These are phyloP conservation scores for Kurtzmaniella quercitrusa DNA, from an alignment of 1,139 yeast genomes.

Conservation along the genomic window DNA sequence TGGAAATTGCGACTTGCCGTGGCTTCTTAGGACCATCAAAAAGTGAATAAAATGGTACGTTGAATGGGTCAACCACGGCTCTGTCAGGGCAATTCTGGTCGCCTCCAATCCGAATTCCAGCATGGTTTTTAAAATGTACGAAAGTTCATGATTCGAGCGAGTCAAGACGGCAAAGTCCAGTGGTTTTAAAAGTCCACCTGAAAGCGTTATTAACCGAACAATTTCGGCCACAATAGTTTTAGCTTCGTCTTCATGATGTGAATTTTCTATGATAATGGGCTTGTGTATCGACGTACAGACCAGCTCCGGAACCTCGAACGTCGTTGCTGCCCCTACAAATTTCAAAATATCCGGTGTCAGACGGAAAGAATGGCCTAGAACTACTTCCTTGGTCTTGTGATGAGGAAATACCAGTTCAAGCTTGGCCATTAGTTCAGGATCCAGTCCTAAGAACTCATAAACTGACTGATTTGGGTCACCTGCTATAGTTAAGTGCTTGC, in stretches of 20 bases:
- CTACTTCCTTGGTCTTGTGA: conserved; percentile 21
- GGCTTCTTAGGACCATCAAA: conserved; percentile 31
- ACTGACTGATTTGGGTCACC: conserved; percentile 77
- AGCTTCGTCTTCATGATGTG: conserved; percentile 30
- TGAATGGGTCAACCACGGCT: conserved; percentile 51
- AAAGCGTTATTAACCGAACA: conserved; percentile 35
- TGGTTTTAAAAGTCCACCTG: conserved; percentile 43
- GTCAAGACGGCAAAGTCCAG: conserved; percentile 56
- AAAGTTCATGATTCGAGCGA: conserved; percentile 51
- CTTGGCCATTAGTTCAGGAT: conserved; percentile 26
- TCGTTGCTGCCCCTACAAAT: conserved; percentile 27
- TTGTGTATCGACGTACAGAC: conserved; percentile 19
- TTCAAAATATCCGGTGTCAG: conserved; percentile 53
- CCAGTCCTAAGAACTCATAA: conserved; percentile 60
- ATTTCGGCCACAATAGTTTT: conserved; percentile 45
- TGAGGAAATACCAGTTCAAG: conserved; percentile 24
- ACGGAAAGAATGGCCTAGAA: conserved; percentile 51
- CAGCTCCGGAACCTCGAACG: conserved; percentile 1
- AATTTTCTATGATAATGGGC: conserved; percentile 30
- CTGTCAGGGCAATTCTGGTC: conserved; percentile 43
- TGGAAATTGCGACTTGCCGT: conserved; percentile 30
- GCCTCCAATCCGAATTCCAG: conserved; percentile 36
- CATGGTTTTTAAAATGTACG: conserved; percentile 38
- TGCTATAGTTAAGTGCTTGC: conserved; percentile 56
- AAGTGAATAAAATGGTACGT: conserved; percentile 50